Conservation (phyloP, 306 rosid species). For the Comarum palustre region DNA sequence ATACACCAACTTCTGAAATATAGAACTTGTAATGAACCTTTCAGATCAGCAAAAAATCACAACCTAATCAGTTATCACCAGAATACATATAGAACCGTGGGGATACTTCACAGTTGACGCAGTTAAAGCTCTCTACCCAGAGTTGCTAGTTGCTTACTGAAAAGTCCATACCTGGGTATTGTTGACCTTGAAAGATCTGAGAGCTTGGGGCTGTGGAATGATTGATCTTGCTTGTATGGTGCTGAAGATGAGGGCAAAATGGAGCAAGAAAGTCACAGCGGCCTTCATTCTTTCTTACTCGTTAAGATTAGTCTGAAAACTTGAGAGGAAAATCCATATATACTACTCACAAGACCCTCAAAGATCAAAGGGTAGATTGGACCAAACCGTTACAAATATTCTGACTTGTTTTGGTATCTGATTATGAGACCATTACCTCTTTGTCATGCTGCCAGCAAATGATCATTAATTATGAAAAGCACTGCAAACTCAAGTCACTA, state of each 20-base stretch:
- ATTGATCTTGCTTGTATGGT: conserved; percentile 33
- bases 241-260: conserved; percentile 25
- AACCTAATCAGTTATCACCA: background rate
- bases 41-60: background rate
- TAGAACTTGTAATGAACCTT: background rate
- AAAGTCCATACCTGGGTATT: conserved; percentile 33
- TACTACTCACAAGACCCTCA: background rate
- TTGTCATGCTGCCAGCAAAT: conserved; percentile 4
- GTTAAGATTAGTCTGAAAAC: background rate
- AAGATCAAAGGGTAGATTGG: background rate
- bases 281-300: conserved; percentile 20
- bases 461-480: background rate
- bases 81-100: too few species aligned
- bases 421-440: background rate
- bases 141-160: background rate
- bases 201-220: conserved; percentile 36
- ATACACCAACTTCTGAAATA: background rate
- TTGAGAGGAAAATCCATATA: background rate
- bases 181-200: conserved; percentile 37
- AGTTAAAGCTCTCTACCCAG: background rate
- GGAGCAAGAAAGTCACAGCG: conserved; percentile 24
- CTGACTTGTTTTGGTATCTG: background rate
- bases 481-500: background rate
- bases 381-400: background rate
- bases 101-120: background rate